Conservation (phyloP, 495 filamentous ascomycete species). For the Lophiotrema nucula region DNA sequence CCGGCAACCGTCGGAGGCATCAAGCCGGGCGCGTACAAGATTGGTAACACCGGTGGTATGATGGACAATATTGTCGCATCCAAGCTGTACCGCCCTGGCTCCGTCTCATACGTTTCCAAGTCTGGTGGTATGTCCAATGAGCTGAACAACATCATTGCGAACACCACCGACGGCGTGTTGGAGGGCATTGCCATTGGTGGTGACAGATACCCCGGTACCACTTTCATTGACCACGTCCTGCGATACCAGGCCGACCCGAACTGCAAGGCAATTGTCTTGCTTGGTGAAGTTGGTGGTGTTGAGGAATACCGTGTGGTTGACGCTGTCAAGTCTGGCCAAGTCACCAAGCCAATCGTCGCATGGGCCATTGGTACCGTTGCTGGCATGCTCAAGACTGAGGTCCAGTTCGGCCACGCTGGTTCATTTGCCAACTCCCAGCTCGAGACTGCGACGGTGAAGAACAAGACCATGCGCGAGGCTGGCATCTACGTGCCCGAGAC, state of each 20-base stretch:
- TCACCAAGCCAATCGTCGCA: constrained; percentile 97
- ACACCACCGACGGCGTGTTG: constrained; percentile 94
- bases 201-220: constrained; percentile 97
- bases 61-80: constrained; percentile 99
- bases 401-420: constrained; percentile 98
- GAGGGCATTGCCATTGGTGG: constrained; percentile 99
- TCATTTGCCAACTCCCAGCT: constrained; percentile 98
- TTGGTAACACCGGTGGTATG: constrained; percentile 99
- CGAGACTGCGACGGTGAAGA: constrained; percentile 94
- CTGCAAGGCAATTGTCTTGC: constrained; percentile 92
- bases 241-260: constrained; percentile 92
- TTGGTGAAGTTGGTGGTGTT: constrained; percentile 98
- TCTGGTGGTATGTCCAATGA: constrained; percentile 99
- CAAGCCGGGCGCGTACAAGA: constrained; percentile 99
- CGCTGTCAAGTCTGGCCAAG: constrained; percentile 86
- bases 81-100: constrained; percentile 98
- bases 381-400: constrained; percentile 99
- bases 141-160: constrained; percentile 97
- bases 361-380: constrained; percentile 99
- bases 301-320: constrained; percentile 99
- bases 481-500: constrained; percentile 93
- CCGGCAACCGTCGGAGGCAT: constrained; percentile 98
- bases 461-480: constrained; percentile 91
- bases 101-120: constrained; percentile 98
- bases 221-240: constrained; percentile 97